A percentile compares a stretch with the other conserved stretches of the same genome.
Evolutionary conservation across 371 early-diverging fungal genomes (phyloP).

Genomic region (Choanephora cucurbitarum): DNA sequence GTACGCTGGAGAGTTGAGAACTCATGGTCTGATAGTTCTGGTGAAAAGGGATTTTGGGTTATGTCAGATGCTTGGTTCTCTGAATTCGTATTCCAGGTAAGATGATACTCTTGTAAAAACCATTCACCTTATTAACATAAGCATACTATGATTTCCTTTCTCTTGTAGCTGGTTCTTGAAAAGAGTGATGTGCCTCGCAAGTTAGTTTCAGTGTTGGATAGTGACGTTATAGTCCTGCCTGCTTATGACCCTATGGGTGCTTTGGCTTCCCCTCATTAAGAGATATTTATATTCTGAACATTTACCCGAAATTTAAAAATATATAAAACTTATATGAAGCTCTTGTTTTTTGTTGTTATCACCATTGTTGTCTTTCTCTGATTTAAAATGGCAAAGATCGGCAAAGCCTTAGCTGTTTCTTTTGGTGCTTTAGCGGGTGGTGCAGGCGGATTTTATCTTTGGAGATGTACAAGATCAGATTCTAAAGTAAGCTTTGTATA

Average conservation of each 20-base stretch:
- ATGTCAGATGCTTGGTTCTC: constrained; percentile 85
- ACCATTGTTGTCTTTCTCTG: too few species aligned
- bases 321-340: too few species aligned
- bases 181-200: constrained; percentile 63
- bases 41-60: constrained; percentile 76
- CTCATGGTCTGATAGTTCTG: constrained; percentile 64
- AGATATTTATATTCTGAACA: too few species aligned
- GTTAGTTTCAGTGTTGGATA: constrained; percentile 61
- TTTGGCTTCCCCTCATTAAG: constrained; percentile 43
- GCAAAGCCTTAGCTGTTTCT: constrained; percentile 43
- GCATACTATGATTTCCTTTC: too few species aligned
- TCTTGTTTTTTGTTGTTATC: too few species aligned
- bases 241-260: constrained; percentile 78
- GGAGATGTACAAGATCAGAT: constrained; percentile 51
- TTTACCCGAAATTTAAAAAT: too few species aligned
- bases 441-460: constrained; percentile 47
- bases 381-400: constrained; percentile 28
- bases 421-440: constrained; percentile 52
- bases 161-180: constrained; percentile 60
- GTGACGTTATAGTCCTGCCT: constrained; percentile 67
- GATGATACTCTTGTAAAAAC: too few species aligned
- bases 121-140: too few species aligned
- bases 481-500: too few species aligned
- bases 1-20: constrained; percentile 85
- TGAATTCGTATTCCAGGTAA: constrained; percentile 78